Base-by-base conservation (phyloP, 2,329 filamentous ascomycete genomes). In the Rasamsonia emersonii region DNA sequence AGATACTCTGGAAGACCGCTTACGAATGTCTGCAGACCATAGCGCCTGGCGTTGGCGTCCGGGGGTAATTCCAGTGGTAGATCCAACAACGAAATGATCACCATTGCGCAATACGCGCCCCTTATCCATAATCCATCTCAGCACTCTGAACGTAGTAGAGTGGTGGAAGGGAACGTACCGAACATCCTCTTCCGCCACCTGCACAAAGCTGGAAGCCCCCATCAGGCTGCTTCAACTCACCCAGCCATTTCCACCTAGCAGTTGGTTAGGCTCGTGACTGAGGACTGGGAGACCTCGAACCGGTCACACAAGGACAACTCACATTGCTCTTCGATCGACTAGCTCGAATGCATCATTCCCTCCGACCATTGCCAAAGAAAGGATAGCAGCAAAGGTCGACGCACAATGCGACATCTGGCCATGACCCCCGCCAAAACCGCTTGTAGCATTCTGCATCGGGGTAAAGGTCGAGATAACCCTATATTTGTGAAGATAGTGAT, bases 381-480 rank as follows among this genome's bases (percentile, higher is more conserved):
- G 71, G 13, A 93, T 64, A 24, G 80, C 73, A 28, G 88, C 86
- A 68, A 96, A 98, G 1, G 83, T 86, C 28, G 84, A 81, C 36
- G 91, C 91, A 45, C 91, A 73, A 60, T 98, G 91, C 32, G 85
- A 86, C 44, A 75, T 70, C 54, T 96, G 91, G 17, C 89, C 86
- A 56, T 86, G 82, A n/a, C 91, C 88, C 41, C 89, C 91, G 32
- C 86, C 91, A 56, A 94, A 94, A 2, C 91, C 91, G 30, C 91
- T 91, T 10, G 69, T 70, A 14, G 68, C 58, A 57, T 95, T 93
- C 61, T 96, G 91, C 61, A 89, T 79, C 26, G 84, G 76, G 28
- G 70, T 71, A 30, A 91, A 79, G 5, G 88, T 95, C 38, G 77
- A 73, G 30, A 83, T 64, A 37, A 89, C 60, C 28, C 73, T 75